These are phyloP conservation scores for Curvularia hawaiiensis DNA, from an alignment of 2,329 filamentous ascomycete species.

Conservation along the genomic window DNA sequence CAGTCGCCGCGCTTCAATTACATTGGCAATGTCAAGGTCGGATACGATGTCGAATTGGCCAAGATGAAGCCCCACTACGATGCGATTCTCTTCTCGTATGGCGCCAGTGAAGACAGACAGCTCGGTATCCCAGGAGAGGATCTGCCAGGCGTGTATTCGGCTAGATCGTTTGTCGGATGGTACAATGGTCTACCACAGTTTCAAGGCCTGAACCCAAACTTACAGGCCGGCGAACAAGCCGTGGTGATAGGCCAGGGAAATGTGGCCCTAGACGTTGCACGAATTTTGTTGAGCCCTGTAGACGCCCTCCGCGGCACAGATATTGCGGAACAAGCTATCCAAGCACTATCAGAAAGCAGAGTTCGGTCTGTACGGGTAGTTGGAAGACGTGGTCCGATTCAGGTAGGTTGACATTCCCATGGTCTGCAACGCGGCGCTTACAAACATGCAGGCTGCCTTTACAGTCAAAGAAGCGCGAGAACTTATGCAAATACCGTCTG, in stretches of 20 bases:
- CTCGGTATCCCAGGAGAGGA: constrained; percentile 82
- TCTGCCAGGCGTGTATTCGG: constrained; percentile 79
- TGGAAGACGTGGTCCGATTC: constrained; percentile 85
- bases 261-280: constrained; percentile 90
- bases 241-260: constrained; percentile 95
- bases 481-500: constrained; percentile 74
- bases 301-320: constrained; percentile 80
- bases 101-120: constrained; percentile 80
- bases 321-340: constrained; percentile 83
- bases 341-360: constrained; percentile 71
- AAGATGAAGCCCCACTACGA: constrained; percentile 83
- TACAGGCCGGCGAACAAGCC: constrained; percentile 78
- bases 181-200: constrained; percentile 95
- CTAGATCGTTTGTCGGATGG: constrained; percentile 94
- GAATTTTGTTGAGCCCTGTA: constrained; percentile 80
- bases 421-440: background rate
- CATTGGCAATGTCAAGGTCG: constrained; percentile 85
- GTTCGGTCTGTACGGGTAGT: constrained; percentile 85
- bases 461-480: constrained; percentile 95
- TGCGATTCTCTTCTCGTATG: constrained; percentile 90
- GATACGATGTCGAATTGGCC: constrained; percentile 69
- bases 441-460: constrained; percentile 72
- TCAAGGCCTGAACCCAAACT: constrained; percentile 71
- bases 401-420: constrained; percentile 58
- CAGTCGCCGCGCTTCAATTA: constrained; percentile 83